phyloP scores from a whole-genome alignment of 2,329 filamentous ascomycete species.

The Shiraia bambusicola region DNA sequence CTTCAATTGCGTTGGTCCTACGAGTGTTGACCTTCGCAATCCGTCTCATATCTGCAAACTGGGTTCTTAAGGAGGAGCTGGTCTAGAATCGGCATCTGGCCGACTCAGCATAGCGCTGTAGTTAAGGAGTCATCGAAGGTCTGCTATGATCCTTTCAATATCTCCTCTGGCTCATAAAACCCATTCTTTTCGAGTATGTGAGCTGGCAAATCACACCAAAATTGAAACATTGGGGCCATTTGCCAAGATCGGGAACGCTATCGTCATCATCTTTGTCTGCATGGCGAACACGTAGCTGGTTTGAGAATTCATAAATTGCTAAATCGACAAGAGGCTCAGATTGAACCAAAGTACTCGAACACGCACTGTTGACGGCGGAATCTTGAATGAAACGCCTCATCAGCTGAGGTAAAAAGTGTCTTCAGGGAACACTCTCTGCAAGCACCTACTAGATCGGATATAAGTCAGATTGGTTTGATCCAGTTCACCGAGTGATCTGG shows the following conservation, averaged over 20 bases:
- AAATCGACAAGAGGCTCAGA: constrained; percentile 28
- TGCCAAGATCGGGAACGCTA: constrained; percentile 16
- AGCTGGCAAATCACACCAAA: constrained; percentile 43
- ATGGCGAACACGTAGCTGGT: constrained; percentile 10
- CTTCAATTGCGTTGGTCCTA: background rate
- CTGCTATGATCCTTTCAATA: constrained; percentile 10
- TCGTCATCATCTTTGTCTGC: constrained; percentile 3
- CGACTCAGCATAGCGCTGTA: constrained; percentile 10
- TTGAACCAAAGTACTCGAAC: constrained; percentile 41
- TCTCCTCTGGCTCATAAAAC: constrained; percentile 15
- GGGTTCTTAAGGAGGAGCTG: constrained; percentile 14
- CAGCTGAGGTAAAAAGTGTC: constrained; percentile 42
- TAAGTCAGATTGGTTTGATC: constrained; percentile 21
- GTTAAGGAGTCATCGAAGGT: constrained; percentile 9
- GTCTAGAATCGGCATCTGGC: constrained; percentile 13
- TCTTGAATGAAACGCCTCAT: constrained; percentile 44
- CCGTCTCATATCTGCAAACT: constrained; percentile 5
- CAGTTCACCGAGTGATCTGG: background rate
- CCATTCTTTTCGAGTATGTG: constrained; percentile 15
- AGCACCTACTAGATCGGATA: constrained; percentile 30
- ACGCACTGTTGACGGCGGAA: constrained; percentile 41
- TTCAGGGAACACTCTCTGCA: constrained; percentile 19
- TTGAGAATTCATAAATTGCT: constrained; percentile 21
- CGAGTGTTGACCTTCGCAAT: constrained; percentile 6
- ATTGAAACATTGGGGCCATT: constrained; percentile 39